These are phyloP conservation scores for Pseudocercospora fuligena DNA, from an alignment of 2,329 filamentous ascomycete species.

Conservation along the genomic window DNA sequence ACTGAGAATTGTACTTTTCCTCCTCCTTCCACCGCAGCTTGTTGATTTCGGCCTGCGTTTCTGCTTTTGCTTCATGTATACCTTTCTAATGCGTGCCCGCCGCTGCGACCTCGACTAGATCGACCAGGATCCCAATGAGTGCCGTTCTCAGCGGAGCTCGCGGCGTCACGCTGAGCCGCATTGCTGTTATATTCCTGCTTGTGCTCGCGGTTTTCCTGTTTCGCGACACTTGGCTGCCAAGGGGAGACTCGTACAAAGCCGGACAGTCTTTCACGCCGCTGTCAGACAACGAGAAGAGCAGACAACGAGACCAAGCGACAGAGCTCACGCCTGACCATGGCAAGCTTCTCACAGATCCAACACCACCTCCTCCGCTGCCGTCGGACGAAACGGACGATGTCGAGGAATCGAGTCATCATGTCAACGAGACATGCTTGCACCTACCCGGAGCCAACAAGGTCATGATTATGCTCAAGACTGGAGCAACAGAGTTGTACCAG, in stretches of 20 bases:
- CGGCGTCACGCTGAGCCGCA: constrained; percentile 29
- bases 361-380: constrained; percentile 10
- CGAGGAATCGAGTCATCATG: background rate
- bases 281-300: constrained; percentile 4
- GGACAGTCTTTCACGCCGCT: constrained; percentile 2
- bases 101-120: background rate
- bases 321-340: constrained; percentile 2
- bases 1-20: no score
- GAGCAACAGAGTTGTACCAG: constrained; percentile 61
- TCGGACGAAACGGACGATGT: background rate
- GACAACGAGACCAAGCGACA: background rate
- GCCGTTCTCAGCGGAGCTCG: constrained; percentile 17
- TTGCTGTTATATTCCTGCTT: constrained; percentile 33
- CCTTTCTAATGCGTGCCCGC: background rate
- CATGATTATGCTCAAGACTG: constrained; percentile 64
- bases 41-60: background rate
- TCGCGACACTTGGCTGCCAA: constrained; percentile 35
- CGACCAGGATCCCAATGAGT: background rate
- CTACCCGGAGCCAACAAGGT: constrained; percentile 52
- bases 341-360: constrained; percentile 7
- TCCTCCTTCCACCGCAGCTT: no score
- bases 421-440: constrained; percentile 26
- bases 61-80: background rate
- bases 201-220: constrained; percentile 34
- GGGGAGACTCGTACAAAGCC: constrained; percentile 12